These are phyloP conservation scores for Colletotrichum theobromicola DNA, from an alignment of 2,329 filamentous ascomycete genomes.

Conservation along the genomic window DNA sequence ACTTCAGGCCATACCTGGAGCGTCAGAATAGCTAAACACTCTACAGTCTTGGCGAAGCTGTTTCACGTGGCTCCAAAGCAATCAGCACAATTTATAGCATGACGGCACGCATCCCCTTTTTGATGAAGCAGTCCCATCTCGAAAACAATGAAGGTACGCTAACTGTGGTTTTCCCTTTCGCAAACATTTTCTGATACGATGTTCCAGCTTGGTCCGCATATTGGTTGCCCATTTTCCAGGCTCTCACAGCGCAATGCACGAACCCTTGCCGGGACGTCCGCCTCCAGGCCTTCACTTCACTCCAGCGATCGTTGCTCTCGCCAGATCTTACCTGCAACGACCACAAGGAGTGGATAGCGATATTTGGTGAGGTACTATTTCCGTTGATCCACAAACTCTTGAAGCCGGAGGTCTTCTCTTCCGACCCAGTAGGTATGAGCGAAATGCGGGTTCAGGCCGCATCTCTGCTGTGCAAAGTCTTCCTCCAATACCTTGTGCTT, in stretches of 20 bases:
- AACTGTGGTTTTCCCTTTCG: neutral
- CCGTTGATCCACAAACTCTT: conserved; percentile 86
- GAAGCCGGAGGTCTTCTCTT: conserved; percentile 93
- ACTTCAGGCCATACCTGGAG: neutral
- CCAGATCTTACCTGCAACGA: conserved; percentile 83
- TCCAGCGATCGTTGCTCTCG: conserved; percentile 86
- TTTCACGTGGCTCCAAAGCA: conserved; percentile 80
- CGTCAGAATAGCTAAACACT: conserved; percentile 42
- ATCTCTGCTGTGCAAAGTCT: conserved; percentile 92
- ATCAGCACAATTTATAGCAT: conserved; percentile 83
- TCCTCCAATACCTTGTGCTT: conserved; percentile 88
- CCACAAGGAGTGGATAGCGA: conserved; percentile 91
- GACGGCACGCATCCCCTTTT: conserved; percentile 78
- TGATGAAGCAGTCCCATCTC: conserved; percentile 93
- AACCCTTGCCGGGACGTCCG: conserved; percentile 95
- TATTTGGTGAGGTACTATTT: conserved; percentile 93
- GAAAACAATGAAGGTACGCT: conserved; percentile 78
- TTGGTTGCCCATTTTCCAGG: conserved; percentile 93
- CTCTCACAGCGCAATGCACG: conserved; percentile 86
- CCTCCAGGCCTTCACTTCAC: conserved; percentile 82
- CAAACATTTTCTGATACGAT: conserved; percentile 27
- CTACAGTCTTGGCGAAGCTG: conserved; percentile 57
- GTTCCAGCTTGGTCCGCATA: conserved; percentile 89
- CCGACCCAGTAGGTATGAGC: conserved; percentile 90
- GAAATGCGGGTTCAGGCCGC: conserved; percentile 93